Base-by-base conservation (phyloP, 2,329 filamentous ascomycete species). In the Cytospora chrysosperma region DNA sequence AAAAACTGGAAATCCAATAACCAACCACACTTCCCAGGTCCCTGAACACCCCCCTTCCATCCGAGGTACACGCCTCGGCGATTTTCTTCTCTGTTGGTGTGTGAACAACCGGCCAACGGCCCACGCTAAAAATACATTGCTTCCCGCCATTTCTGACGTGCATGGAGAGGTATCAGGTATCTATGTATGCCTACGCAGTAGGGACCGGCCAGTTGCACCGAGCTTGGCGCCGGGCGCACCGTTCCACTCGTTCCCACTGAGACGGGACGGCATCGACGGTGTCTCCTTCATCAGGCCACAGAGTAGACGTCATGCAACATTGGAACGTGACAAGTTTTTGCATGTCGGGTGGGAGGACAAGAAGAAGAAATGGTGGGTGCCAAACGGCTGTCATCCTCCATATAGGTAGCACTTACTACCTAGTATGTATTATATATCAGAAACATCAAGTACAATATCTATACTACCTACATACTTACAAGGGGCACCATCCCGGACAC, bases 181-280 rank as follows among this genome's bases (percentile, higher is more conserved):
- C n/a, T n/a, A n/a, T n/a, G n/a, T n/a, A n/a, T n/a, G n/a, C 9
- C n/a, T 47, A 43, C n/a, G 1, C 40, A 8, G n/a, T 8, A 47
- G 13, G n/a, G 24, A 3, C n/a, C 51, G 27, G 49, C 19, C 49
- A 7, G 57, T 21, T 54, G 51, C 37, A 19, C 34, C 43, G 50
- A 24, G 26, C 19, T 52, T 53, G 51, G 51, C 17, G 27, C 28
- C 37, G 37, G 51, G 58, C 26, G 43, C 43, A 15, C 43, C 43
- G 43, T 47, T 47, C 10, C 43, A 47, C 32, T 49, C 51, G 51
- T 51, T 55, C 43, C 58, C 51, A 55, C 58, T 17, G 58, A 49
- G 58, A 55, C 58, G 50, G 58, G 50, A 60, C 50, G n/a, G n/a
- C n/a, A n/a, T n/a, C n/a, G 50, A 32, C 51, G n/a, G 43, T 24